Evolutionary conservation across 371 early-diverging fungal genomes (phyloP), one percentile per base, ranked within the genome.

Genomic region (Haplosporangium sp.): DNA sequence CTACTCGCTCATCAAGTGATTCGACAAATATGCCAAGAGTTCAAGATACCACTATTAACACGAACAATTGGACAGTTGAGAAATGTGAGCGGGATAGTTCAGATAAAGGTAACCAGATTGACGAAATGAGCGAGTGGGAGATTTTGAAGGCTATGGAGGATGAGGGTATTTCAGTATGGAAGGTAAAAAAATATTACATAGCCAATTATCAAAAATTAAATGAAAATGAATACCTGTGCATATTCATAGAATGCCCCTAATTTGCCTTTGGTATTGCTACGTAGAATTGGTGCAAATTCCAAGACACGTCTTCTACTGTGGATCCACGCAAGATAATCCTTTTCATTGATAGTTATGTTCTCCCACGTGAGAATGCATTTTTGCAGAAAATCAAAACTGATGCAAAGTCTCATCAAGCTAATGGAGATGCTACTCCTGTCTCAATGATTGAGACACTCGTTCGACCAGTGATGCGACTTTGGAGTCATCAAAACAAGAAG

Each of bases 231-330:
- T 48, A 4, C 17, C 48, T 17, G 17, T 48, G 13, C 48, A 48
- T 17, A 48, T 17, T 48, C 27, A 27, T 27, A 27, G 27, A 27
- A 27, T 27, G 27, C 27, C 1, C 27, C 27, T 27, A 27, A 27
- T 27, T 27, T 27, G 27, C 27, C 27, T 27, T 27, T 27, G 27
- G 27, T 27, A 27, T 27, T 27, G 27, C 27, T 27, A 27, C 27
- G 27, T 48, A 48, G 48, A 48, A 48, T n/a, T 48, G 48, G 48
- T 48, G 48, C 48, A 48, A 48, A 48, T 48, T 48, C 48, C 48
- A 48, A 48, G 48, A 48, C 48, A 48, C 17, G 48, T 48, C 17
- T n/a, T 48, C 48, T 13, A 48, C 48, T 48, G 48, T 48, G 48
- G 48, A 48, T 13, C 48, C 48, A 13, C 48, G 48, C n/a, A 48